Conservation (phyloP, 164 flowering plant genomes). For the Piper betle region DNA sequence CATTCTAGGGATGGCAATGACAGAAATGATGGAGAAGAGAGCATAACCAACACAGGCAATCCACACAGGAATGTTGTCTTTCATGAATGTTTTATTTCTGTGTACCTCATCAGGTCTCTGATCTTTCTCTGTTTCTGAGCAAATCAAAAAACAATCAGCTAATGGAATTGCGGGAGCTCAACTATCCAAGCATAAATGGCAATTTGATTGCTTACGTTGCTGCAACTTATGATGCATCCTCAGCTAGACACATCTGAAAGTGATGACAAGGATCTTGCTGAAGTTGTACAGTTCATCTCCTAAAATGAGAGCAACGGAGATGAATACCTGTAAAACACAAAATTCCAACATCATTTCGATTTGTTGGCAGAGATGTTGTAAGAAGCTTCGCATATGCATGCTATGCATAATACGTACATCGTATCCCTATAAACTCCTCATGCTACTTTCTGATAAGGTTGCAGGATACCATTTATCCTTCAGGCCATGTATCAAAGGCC, state of each 20-base stretch:
- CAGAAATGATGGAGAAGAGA: constrained; percentile 43
- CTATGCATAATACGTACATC: background rate
- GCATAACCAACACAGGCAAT: constrained; percentile 46
- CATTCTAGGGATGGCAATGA: constrained; percentile 66
- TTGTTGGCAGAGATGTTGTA: background rate
- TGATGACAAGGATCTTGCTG: constrained; percentile 36
- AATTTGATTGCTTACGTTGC: constrained; percentile 21
- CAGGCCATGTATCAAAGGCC: constrained; percentile 58
- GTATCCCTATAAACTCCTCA: too few species aligned
- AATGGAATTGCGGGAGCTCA: background rate
- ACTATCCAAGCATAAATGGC: too few species aligned
- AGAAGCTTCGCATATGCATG: background rate
- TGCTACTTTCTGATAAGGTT: constrained; percentile 28
- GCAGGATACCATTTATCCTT: constrained; percentile 77
- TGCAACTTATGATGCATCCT: constrained; percentile 17
- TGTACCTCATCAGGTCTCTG: constrained; percentile 28
- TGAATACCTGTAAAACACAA: constrained; percentile 48
- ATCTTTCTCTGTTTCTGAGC: constrained; percentile 21
- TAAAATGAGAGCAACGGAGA: constrained; percentile 64
- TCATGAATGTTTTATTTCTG: constrained; percentile 48
- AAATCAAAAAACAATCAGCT: background rate
- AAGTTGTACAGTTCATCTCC: constrained; percentile 91
- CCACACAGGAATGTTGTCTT: constrained; percentile 69
- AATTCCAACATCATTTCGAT: background rate
- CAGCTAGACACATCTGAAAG: constrained; percentile 22